Evolutionary conservation across 2,329 filamentous ascomycete species (phyloP), one percentile per base, ranked within the genome.

Genomic region (Aspergillus neotritici): DNA sequence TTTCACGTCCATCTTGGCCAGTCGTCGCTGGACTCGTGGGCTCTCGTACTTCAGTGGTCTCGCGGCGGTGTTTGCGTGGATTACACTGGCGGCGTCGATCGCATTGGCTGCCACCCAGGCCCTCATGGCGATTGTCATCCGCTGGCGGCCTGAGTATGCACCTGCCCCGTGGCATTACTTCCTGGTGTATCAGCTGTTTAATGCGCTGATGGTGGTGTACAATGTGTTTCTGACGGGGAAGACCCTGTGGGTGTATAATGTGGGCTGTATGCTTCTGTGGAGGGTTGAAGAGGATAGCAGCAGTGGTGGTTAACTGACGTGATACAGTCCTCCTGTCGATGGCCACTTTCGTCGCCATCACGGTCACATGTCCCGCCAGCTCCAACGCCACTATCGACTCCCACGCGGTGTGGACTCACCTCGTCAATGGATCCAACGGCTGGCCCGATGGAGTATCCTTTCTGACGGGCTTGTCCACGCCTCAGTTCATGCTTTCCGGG

Each of bases 1-100:
- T 38, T 61, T 57, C 47, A 56, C 57, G 1, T 59, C 54, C 11
- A 57, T 59, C 31, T 43, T 62, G 31, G 54, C 56, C 1, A 51
- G 56, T 12, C 47, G 43, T 9, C 53, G 49, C 17, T 59, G 49
- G 50, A 56, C 52, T 29, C 53, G 55, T 5, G 31, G 44, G 7
- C 40, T 59, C 17, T 56, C 53, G 9, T 56, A 56, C 36, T 46
- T 45, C 7, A 53, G 48, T 32, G 53, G 53, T 4, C 46, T 56
- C 7, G 52, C 53, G 6, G 52, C 52, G 1, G 48, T 56, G 8
- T 55, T 55, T 32, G 40, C 48, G 8, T 56, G 53, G 53, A 49
- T 56, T 7, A 55, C 50, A 10, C 41, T 56, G 25, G 50, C 41
- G 15, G 53, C 52, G 6, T 53, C 52, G 2, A 56, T 56, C 16